Evolutionary conservation across 2,329 filamentous ascomycete species (phyloP).

Genomic region (Fusarium tjaetaba): DNA sequence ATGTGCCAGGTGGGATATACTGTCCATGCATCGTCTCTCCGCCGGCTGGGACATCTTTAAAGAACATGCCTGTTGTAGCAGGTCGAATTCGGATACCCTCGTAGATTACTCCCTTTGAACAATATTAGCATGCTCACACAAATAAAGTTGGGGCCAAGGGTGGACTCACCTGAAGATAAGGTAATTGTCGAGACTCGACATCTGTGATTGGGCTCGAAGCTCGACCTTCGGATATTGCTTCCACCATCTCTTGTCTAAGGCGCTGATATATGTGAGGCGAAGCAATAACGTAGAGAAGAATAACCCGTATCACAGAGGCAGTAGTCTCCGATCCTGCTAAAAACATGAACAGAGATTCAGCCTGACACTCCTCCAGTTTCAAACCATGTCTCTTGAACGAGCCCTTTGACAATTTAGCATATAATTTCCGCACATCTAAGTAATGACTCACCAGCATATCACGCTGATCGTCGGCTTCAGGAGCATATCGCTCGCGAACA

Average conservation of each 20-base stretch:
- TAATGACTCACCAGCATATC: background rate
- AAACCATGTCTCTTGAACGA: background rate
- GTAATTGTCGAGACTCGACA: background rate
- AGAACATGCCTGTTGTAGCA: background rate
- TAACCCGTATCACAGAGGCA: background rate
- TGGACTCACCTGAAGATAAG: background rate
- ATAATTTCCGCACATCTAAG: fast-evolving
- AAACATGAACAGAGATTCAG: background rate
- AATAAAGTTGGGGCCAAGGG: background rate
- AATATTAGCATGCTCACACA: fast-evolving
- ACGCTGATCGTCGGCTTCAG: background rate
- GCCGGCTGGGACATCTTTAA: background rate
- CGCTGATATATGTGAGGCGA: background rate
- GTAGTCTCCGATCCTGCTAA: background rate
- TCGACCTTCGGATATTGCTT: background rate
- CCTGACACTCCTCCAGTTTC: background rate
- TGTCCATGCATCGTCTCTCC: background rate
- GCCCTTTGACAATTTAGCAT: background rate
- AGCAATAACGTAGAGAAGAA: background rate
- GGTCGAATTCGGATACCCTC: background rate
- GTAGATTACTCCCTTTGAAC: background rate
- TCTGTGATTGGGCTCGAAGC: background rate
- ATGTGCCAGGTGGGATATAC: background rate
- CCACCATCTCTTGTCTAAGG: background rate
- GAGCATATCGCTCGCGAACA: background rate